Evolutionary conservation across 108 stramenopile species (phyloP), one percentile per base, ranked within the genome.

Genomic region (Fragilaria crotonensis): DNA sequence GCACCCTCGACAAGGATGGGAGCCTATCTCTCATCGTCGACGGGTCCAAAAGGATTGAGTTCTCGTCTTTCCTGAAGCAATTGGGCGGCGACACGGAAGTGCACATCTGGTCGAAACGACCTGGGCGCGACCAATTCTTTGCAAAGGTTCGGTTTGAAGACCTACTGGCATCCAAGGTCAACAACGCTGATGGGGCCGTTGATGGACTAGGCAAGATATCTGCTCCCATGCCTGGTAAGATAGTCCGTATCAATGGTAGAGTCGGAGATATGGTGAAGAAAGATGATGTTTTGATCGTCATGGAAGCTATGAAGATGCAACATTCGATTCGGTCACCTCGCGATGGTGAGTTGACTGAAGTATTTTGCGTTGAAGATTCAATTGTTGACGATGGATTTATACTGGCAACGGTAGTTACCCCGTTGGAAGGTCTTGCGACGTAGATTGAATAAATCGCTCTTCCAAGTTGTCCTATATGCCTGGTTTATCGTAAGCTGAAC

Each of bases 221-320:
- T 33, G 54, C 83, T 41, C 94, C 94, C 30, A 95, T 95, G 94
- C 94, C 94, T 44, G 94, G 94, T 2, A 87, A 86, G 60, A 68
- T 95, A 25, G 60, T 74, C 21, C 70, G 70, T 22, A 73, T 95
- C 19, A 28, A 69, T n/a, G 60, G 55, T 29, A 41, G 50, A 19
- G 78, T 62, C 2, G 94, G 94, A 0, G 77, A 88, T 47, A 45
- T 25, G 14, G 89, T 92, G 3, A 44, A 65, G 27, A 66, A 59
- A 62, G 90, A 85, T 27, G 82, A 93, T 48, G 59, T 78, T 4
- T 48, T 95, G 7, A 21, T 93, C 28, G 82, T 90, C 22, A 67
- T 92, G 70, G 94, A 95, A 64, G 90, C 94, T 29, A 95, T 95
- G 94, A 95, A 95, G 73, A 95, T 95, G 94, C 89, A 95, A 48